Conservation (phyloP, 2,329 filamentous ascomycete genomes). For the Ophiocordyceps camponoti-floridani region DNA sequence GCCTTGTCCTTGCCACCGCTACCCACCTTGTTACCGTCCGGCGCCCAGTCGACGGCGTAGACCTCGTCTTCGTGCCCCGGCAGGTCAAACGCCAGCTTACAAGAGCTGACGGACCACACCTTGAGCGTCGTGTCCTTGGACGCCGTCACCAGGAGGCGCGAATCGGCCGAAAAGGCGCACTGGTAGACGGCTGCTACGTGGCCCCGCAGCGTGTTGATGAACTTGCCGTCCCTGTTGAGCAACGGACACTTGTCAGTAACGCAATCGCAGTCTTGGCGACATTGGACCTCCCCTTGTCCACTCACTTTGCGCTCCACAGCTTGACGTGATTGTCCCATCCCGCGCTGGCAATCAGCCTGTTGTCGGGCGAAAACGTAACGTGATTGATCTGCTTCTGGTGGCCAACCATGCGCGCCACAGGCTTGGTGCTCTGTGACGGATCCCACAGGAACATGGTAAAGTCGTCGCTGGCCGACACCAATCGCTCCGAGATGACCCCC, state of each 20-base stretch:
- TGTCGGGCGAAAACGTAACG: slow-evolving; percentile 85
- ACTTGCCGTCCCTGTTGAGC: slow-evolving; percentile 43
- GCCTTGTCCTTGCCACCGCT: slow-evolving; percentile 89
- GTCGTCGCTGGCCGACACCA: slow-evolving; percentile 86
- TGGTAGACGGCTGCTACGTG: slow-evolving; percentile 87
- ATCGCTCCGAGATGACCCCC: slow-evolving; percentile 60
- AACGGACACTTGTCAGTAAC: slow-evolving; percentile 4
- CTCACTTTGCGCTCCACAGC: slow-evolving; percentile 62
- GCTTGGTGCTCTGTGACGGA: slow-evolving; percentile 59
- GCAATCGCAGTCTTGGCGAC: neutral
- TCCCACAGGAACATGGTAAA: slow-evolving; percentile 97
- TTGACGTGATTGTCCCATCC: slow-evolving; percentile 93
- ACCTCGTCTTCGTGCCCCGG: slow-evolving; percentile 87
- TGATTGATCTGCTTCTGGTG: slow-evolving; percentile 97
- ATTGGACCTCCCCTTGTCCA: neutral
- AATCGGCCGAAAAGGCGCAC: slow-evolving; percentile 83
- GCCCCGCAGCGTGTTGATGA: slow-evolving; percentile 72
- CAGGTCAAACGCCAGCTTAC: slow-evolving; percentile 63
- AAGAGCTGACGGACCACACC: slow-evolving; percentile 79
- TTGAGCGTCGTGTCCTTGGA: slow-evolving; percentile 90
- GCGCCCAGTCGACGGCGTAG: slow-evolving; percentile 88
- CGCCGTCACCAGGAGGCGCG: slow-evolving; percentile 67
- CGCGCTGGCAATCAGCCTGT: slow-evolving; percentile 68
- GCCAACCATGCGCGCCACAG: slow-evolving; percentile 72
- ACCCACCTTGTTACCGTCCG: slow-evolving; percentile 73